phyloP scores from a whole-genome alignment of 179 eudicot species.

The Silene vulgaris region DNA sequence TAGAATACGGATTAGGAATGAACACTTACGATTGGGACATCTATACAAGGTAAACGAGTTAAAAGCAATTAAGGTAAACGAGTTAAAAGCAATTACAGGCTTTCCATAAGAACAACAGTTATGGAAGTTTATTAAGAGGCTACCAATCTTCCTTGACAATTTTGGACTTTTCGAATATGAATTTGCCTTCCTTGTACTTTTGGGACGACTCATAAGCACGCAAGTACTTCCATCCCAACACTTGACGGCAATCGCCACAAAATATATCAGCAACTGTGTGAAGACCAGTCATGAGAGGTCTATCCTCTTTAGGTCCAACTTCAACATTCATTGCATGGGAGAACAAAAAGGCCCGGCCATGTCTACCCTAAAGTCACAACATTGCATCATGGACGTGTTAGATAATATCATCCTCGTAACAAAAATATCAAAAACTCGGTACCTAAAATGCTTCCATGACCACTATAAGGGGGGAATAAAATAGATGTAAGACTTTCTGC shows the following conservation, averaged over 20 bases:
- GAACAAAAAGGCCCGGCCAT: constrained; percentile 57
- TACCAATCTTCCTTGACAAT: constrained; percentile 51
- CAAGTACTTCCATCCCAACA: constrained; percentile 60
- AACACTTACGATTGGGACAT: background rate
- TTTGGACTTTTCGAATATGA: constrained; percentile 56
- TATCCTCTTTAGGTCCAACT: constrained; percentile 47
- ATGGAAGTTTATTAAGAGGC: background rate
- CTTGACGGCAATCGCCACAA: constrained; percentile 49
- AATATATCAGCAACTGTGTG: constrained; percentile 42
- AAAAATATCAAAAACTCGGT: too few relatives aligned
- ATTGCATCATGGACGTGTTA: background rate
- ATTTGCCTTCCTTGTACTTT: constrained; percentile 53
- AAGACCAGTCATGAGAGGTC: constrained; percentile 50
- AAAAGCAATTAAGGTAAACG: constrained; percentile 15
- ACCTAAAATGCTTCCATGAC: too few relatives aligned
- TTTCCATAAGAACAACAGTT: constrained; percentile 18
- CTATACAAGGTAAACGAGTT: constrained; percentile 18
- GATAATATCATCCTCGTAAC: too few relatives aligned
- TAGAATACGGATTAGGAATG: background rate
- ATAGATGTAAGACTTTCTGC: too few relatives aligned
- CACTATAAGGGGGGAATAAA: too few relatives aligned
- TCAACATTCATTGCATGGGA: constrained; percentile 55
- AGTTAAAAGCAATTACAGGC: constrained; percentile 11
- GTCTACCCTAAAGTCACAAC: constrained; percentile 40
- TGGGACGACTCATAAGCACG: constrained; percentile 49